These are phyloP conservation scores for Candolleomyces aberdarensis DNA, from an alignment of 768 basidiomycete genomes.

Conservation along the genomic window DNA sequence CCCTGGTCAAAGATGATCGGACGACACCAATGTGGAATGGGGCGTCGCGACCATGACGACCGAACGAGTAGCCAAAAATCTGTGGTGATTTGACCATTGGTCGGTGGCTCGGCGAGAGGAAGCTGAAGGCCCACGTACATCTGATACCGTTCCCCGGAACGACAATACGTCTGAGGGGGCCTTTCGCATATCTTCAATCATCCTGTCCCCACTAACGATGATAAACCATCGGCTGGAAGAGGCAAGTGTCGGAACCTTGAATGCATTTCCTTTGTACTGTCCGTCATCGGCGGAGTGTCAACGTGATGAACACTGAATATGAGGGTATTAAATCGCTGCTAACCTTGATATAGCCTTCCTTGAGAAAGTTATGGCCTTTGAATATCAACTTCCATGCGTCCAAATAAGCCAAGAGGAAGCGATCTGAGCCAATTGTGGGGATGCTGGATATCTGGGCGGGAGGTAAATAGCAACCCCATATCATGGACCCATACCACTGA, in stretches of 20 bases:
- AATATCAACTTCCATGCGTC: neutral
- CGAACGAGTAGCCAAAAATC: constrained; percentile 33
- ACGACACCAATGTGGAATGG: constrained; percentile 31
- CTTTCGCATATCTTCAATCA: constrained; percentile 38
- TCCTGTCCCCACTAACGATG: constrained; percentile 24
- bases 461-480: neutral
- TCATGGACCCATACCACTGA: neutral
- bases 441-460: neutral
- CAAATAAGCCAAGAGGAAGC: neutral
- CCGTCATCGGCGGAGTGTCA: neutral
- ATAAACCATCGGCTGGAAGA: constrained; percentile 34
- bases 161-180: constrained; percentile 37
- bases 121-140: constrained; percentile 24
- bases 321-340: neutral
- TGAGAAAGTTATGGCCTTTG: neutral
- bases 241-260: constrained; percentile 20
- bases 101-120: neutral
- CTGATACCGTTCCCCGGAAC: constrained; percentile 19
- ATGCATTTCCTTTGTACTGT: constrained; percentile 21
- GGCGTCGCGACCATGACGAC: constrained; percentile 23
- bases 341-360: neutral
- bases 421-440: neutral
- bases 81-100: constrained; percentile 28
- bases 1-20: constrained; percentile 31
- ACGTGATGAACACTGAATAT: neutral